Base-by-base conservation (phyloP, 768 basidiomycete species). In the Solioccasus polychromus region DNA sequence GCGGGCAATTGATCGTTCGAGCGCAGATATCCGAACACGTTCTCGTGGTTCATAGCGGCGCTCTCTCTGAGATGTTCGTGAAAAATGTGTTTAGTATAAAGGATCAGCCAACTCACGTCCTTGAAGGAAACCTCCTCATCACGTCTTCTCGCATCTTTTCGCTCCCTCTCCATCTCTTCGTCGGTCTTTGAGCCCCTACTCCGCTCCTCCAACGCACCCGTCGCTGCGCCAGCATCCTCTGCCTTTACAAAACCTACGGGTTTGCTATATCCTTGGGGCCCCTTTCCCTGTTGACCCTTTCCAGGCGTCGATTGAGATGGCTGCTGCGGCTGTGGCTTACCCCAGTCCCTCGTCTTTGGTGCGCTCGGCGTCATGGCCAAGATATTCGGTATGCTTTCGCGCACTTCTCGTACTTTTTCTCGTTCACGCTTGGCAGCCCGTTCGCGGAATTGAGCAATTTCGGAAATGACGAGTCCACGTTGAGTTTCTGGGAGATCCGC, bases 401-500 rank as follows among this genome's bases (percentile, higher is more conserved):
- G 79, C 4, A 82, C 83, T 63, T 93, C 92, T 31, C 85, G 79
- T 68, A 87, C 63, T 68, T 94, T 93, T 66, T 95, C 92, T 17
- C 88, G 79, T 60, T 94, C 92, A 28, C 88, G 73, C 68, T 93
- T 94, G 8, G 91, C 92, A 0, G 93, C 90, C 18, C 90, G 82
- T 68, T 97, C 93, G 47, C 96, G 81, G 68, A 99, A 99, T 56
- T 92, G 85, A 0, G 93, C 92, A 50, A 99, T 99, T 63, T 97
- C 93, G 24, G 89, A 91, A 51, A 97, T 89, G 50, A 98, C 93
- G 43, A 93, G 83, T 5, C 88, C 92, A 28, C 95, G 86, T 57
- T 81, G 74, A 0, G 90, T 90, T 70, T 99, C 96, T 19, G 96
- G 95, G 34, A 99, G 79, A 61, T 99, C 96, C 42, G 92, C 90